Conservation (phyloP, 805 yeast species). For the Candida pseudofarinosa region DNA sequence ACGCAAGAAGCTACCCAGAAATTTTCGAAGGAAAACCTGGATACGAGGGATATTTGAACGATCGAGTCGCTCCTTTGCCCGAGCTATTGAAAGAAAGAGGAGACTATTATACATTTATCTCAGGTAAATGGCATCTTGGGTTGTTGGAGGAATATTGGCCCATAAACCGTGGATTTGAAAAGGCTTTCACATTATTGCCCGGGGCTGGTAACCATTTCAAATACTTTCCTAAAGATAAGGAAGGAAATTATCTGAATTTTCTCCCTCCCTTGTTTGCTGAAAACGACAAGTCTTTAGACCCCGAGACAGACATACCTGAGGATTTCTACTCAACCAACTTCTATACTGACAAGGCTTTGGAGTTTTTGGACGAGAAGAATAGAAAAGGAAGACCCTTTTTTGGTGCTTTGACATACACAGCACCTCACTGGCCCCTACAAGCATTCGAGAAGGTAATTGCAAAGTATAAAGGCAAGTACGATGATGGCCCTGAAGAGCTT, state of each 20-base stretch:
- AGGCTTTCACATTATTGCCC: conserved; percentile 46
- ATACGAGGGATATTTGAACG: conserved; percentile 52
- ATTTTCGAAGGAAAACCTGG: conserved; percentile 45
- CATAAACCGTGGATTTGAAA: conserved; percentile 45
- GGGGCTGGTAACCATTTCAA: conserved; percentile 59
- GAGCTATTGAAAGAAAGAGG: conserved; percentile 47
- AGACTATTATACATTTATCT: conserved; percentile 45
- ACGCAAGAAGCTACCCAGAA: conserved; percentile 32
- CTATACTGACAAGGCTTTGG: conserved; percentile 43
- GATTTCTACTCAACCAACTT: conserved; percentile 44
- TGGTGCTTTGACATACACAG: conserved; percentile 53
- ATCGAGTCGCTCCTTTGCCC: conserved; percentile 49
- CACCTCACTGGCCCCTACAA: conserved; percentile 67
- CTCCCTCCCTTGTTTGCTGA: conserved; percentile 38
- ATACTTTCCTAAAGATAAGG: conserved; percentile 34
- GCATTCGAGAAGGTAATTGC: conserved; percentile 47
- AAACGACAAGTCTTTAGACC: conserved; percentile 34
- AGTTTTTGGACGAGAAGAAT: conserved; percentile 23
- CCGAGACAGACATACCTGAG: conserved; percentile 38
- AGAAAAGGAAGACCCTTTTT: conserved; percentile 50
- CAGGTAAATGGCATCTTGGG: conserved; percentile 65
- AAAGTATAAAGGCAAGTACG: conserved; percentile 46
- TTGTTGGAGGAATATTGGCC: conserved; percentile 47
- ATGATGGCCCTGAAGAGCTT: conserved; percentile 45
- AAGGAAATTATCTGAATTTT: conserved; percentile 27